These are phyloP conservation scores for Saccharomycopsis javanensis DNA, from an alignment of 805 yeast species.

Conservation along the genomic window DNA sequence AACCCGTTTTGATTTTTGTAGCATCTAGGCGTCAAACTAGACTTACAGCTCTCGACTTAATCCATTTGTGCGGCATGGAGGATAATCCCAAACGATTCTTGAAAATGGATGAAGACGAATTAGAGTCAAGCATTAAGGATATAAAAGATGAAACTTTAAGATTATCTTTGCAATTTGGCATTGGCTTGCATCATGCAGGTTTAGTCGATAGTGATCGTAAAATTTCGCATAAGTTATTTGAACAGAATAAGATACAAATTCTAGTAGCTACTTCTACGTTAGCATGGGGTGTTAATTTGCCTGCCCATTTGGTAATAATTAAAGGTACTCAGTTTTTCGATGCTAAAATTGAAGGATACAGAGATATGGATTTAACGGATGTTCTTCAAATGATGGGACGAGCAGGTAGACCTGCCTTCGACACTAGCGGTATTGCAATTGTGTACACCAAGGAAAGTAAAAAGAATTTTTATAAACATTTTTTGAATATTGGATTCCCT, in stretches of 20 bases:
- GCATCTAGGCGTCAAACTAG: slow-evolving; percentile 79
- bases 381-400: slow-evolving; percentile 97
- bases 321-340: slow-evolving; percentile 97
- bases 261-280: slow-evolving; percentile 95
- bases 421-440: slow-evolving; percentile 85
- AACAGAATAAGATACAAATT: slow-evolving; percentile 77
- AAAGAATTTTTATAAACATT: slow-evolving; percentile 78
- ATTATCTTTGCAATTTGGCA: slow-evolving; percentile 65
- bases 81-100: slow-evolving; percentile 65
- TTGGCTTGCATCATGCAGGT: slow-evolving; percentile 97
- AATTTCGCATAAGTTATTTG: slow-evolving; percentile 77
- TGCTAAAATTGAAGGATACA: slow-evolving; percentile 88
- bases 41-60: slow-evolving; percentile 67
- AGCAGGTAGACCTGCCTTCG: slow-evolving; percentile 98
- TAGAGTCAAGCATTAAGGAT: slow-evolving; percentile 36
- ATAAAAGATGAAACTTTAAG: slow-evolving; percentile 80
- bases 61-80: slow-evolving; percentile 71
- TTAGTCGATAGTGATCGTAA: slow-evolving; percentile 86
- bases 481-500: slow-evolving; percentile 90
- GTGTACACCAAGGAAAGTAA: slow-evolving; percentile 75
- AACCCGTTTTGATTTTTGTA: slow-evolving; percentile 79
- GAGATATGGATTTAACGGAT: slow-evolving; percentile 90
- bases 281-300: slow-evolving; percentile 99
- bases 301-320: slow-evolving; percentile 96
- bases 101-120: slow-evolving; percentile 54